These are phyloP conservation scores for Sphaerulina musiva DNA, from an alignment of 2,329 filamentous ascomycete species.

Conservation along the genomic window DNA sequence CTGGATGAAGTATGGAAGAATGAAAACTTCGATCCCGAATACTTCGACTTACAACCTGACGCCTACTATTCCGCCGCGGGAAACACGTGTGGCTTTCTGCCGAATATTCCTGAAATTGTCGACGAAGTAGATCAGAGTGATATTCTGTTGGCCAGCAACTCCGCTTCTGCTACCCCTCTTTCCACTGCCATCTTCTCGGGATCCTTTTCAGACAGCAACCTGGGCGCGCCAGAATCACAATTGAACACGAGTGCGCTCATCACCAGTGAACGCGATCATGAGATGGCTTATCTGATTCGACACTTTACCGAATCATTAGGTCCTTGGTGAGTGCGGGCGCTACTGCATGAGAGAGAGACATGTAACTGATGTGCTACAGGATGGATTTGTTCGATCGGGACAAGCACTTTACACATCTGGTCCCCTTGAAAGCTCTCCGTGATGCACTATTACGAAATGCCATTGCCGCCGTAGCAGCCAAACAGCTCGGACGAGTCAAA, in stretches of 20 bases:
- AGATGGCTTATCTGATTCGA: constrained; percentile 54
- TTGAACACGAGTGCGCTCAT: constrained; percentile 31
- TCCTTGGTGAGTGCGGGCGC: constrained; percentile 41
- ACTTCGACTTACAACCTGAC: constrained; percentile 30
- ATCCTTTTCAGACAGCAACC: constrained; percentile 22
- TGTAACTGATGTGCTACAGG: constrained; percentile 14
- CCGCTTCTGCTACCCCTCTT: constrained; percentile 20
- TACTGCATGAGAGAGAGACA: neutral
- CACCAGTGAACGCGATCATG: constrained; percentile 43
- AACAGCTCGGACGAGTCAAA: constrained; percentile 52
- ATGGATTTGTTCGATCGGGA: constrained; percentile 52
- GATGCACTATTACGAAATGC: constrained; percentile 49
- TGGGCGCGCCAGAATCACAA: constrained; percentile 30
- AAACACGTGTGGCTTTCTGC: constrained; percentile 32
- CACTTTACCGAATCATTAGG: constrained; percentile 56
- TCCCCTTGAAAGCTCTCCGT: constrained; percentile 51
- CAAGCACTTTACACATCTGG: constrained; percentile 54
- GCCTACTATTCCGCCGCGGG: constrained; percentile 27
- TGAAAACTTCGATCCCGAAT: constrained; percentile 28
- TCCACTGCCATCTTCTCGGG: constrained; percentile 20
- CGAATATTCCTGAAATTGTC: constrained; percentile 29
- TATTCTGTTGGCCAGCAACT: constrained; percentile 16
- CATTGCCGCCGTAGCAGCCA: constrained; percentile 56
- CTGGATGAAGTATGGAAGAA: constrained; percentile 23
- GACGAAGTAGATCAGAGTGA: constrained; percentile 30